phyloP scores from a whole-genome alignment of 2,329 filamentous ascomycete genomes.

The Leptosphaerulina australis region DNA sequence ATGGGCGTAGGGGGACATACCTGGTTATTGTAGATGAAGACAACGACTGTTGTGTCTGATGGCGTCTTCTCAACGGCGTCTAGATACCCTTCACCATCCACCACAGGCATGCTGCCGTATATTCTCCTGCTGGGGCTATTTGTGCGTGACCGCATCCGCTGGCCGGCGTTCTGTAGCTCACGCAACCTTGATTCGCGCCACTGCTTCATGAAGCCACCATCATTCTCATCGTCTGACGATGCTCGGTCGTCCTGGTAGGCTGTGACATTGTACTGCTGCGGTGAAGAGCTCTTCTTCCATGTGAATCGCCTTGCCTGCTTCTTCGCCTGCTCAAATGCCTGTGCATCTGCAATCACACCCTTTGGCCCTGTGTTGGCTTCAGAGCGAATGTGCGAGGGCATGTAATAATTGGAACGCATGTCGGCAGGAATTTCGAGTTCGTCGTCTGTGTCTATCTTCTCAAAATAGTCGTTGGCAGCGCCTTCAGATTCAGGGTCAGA shows the following conservation, averaged over 20 bases:
- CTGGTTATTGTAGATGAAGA: conserved; percentile 89
- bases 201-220: conserved; percentile 79
- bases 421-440: conserved; percentile 54
- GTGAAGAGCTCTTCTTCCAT: conserved; percentile 36
- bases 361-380: conserved; percentile 81
- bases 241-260: conserved; percentile 59
- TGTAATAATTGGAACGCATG: conserved; percentile 63
- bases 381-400: conserved; percentile 66
- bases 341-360: conserved; percentile 83
- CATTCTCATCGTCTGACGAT: conserved; percentile 64
- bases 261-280: conserved; percentile 34
- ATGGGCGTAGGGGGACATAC: conserved; percentile 60
- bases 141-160: conserved; percentile 63
- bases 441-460: conserved; percentile 62
- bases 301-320: conserved; percentile 46
- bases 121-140: conserved; percentile 77
- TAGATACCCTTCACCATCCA: conserved; percentile 91
- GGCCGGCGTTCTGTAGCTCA: conserved; percentile 72
- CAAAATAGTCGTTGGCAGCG: conserved; percentile 59
- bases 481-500: conserved; percentile 62
- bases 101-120: conserved; percentile 79
- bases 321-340: conserved; percentile 72
- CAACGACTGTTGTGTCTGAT: conserved; percentile 81
- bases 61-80: conserved; percentile 92
- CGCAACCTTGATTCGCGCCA: conserved; percentile 83